Base-by-base conservation (phyloP, 495 filamentous ascomycete genomes). In the Tuber brumale region DNA sequence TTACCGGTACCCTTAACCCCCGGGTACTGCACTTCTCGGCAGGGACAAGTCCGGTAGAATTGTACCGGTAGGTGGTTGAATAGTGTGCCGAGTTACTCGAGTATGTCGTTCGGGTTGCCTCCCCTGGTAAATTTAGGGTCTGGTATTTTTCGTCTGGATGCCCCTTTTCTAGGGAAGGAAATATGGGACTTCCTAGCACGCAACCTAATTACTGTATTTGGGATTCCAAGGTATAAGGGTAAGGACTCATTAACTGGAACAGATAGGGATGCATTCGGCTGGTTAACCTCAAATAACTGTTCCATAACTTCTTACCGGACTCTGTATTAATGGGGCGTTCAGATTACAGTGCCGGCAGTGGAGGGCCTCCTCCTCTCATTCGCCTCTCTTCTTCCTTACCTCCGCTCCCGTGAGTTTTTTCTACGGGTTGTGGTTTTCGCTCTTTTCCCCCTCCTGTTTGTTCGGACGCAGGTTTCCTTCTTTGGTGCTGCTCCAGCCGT, bases 381-480 rank as follows among this genome's bases (percentile, higher is more conserved):
- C 57, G 6, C 31, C 2, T 35, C 27, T 27, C 57, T 66, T n/a
- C 57, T 66, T 19, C 57, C 57, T 27, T 66, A 18, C 57, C 14
- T 35, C 4, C 57, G 4, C 8, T 35, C 27, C 31, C 57, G 57
- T 35, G 27, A 35, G 57, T 66, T 66, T 66, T 35, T 35, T 14
- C 57, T 18, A 5, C 70, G 74, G 44, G 31, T 75, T 76, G 78
- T 70, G 73, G 70, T 41, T 73, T 41, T 48, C 76, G 31, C 14
- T 66, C 57, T 66, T 19, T 35, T 5, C 6, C 5, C 12, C 3
- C 5, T 5, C 14, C 16, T 57, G 8, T 35, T 35, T 66, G 57
- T 66, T 66, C 14, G 57, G 27, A 35, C 19, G 57, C 57, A 73
- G 77, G 42, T 70, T 80, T 72, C 70, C 79, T 39, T 80, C 73